These are phyloP conservation scores for Neurospora sublineolata DNA, from an alignment of 495 filamentous ascomycete genomes.

Conservation along the genomic window DNA sequence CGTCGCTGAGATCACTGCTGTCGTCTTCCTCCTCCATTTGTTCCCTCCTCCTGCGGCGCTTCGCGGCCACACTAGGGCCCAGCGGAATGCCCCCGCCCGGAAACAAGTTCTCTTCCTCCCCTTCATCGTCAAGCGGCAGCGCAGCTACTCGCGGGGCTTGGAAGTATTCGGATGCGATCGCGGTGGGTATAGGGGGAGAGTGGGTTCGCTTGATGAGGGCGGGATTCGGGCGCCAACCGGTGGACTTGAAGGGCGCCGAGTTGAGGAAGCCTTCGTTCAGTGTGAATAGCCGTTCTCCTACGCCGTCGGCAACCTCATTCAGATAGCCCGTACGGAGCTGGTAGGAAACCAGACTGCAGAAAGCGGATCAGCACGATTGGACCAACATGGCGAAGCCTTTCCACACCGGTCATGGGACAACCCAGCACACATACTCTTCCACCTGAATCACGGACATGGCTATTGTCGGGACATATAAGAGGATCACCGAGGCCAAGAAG, in stretches of 20 bases:
- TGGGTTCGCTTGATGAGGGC: constrained; percentile 79
- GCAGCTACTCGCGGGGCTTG: constrained; percentile 48
- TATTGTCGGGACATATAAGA: background rate
- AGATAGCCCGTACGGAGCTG: constrained; percentile 88
- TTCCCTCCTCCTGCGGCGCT: constrained; percentile 51
- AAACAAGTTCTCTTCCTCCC: constrained; percentile 70
- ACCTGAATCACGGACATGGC: constrained; percentile 89
- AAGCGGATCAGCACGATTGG: constrained; percentile 1
- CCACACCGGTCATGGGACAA: background rate
- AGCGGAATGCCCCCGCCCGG: constrained; percentile 64
- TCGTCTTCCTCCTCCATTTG: constrained; percentile 93
- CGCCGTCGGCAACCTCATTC: constrained; percentile 81
- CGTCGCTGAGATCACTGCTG: constrained; percentile 91
- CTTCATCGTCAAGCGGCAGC: constrained; percentile 58
- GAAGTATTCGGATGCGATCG: constrained; percentile 83
- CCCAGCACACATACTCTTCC: constrained; percentile 64
- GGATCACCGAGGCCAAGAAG: background rate
- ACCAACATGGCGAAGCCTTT: background rate
- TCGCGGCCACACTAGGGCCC: constrained; percentile 50
- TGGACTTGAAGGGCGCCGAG: constrained; percentile 86
- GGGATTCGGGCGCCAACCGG: constrained; percentile 76
- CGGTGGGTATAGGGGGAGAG: constrained; percentile 91
- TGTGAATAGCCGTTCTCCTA: constrained; percentile 89
- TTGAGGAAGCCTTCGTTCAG: constrained; percentile 86
- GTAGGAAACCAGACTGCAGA: constrained; percentile 74